Conservation (phyloP, 352 stramenopile species). For the Pythium plurisporium region DNA sequence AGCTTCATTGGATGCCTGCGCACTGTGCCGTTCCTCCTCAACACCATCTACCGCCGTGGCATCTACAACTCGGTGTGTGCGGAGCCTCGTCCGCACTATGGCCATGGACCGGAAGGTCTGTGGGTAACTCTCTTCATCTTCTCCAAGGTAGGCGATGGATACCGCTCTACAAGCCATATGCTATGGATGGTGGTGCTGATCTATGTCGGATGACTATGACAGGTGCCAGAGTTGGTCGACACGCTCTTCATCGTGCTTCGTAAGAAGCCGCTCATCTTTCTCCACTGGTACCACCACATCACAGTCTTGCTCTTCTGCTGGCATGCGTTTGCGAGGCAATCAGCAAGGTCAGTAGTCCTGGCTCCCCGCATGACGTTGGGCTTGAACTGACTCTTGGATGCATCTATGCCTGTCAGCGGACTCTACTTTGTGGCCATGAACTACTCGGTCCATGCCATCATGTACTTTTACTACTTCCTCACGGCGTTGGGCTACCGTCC, state of each 20-base stretch:
- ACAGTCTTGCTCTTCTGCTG: conserved; percentile 97
- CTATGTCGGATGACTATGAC: conserved; percentile 11
- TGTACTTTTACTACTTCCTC: conserved; percentile 97
- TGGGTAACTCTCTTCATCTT: conserved; percentile 88
- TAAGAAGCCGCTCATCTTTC: conserved; percentile 96
- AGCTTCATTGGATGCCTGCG: conserved; percentile 71
- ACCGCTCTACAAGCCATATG: too few relatives aligned
- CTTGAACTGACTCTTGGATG: not conserved
- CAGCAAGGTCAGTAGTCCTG: conserved; percentile 52
- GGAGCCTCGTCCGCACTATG: conserved; percentile 62
- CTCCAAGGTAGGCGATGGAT: conserved; percentile 61
- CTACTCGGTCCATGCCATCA: conserved; percentile 96
- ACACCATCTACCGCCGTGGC: conserved; percentile 70
- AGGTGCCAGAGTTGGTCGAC: conserved; percentile 92
- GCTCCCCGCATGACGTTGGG: not conserved
- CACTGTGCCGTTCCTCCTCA: conserved; percentile 78
- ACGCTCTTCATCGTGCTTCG: conserved; percentile 97
- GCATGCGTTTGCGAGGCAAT: conserved; percentile 93
- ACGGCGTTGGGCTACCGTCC: conserved; percentile 77
- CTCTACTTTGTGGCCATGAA: conserved; percentile 99
- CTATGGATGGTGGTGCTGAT: not conserved
- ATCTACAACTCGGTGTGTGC: conserved; percentile 84
- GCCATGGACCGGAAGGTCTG: conserved; percentile 56
- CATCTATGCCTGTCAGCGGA: conserved; percentile 40
- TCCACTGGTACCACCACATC: conserved; percentile 99